phyloP scores from a whole-genome alignment of 2,329 filamentous ascomycete species.

The Exophiala viscosa region DNA sequence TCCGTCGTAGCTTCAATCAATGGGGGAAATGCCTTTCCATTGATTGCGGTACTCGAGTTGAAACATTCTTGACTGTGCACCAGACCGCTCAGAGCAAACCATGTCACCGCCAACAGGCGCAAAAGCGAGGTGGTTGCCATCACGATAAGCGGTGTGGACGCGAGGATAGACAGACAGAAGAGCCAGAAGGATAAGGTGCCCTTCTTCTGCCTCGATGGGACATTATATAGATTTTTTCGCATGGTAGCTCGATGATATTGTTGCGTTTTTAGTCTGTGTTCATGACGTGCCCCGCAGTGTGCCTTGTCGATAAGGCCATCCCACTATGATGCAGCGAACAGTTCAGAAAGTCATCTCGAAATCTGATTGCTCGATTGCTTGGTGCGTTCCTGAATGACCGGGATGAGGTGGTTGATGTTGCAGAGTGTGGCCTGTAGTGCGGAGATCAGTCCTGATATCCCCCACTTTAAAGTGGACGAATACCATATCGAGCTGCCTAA shows the following conservation, averaged over 20 bases:
- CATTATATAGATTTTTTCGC: no score
- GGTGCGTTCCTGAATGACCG: neutral
- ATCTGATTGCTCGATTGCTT: neutral
- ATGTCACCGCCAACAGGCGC: neutral
- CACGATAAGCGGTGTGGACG: neutral
- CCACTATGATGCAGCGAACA: no score
- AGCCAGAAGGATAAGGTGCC: neutral
- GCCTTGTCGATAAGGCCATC: no score
- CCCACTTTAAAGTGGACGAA: constrained; percentile 5
- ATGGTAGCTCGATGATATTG: no score
- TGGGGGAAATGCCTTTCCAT: constrained; percentile 30
- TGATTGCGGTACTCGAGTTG: constrained; percentile 19
- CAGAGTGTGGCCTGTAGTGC: neutral
- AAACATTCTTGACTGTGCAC: constrained; percentile 8
- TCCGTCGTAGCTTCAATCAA: constrained; percentile 53
- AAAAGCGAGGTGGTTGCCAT: neutral
- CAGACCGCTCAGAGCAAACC: constrained; percentile 3
- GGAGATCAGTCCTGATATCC: neutral
- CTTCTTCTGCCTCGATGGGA: no score
- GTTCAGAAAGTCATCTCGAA: no score
- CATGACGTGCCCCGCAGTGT: no score
- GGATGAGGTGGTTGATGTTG: neutral
- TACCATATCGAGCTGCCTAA: constrained; percentile 16
- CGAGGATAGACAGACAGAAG: neutral
- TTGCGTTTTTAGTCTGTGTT: no score